These are phyloP conservation scores for Dispira parvispora DNA, from an alignment of 192 early-diverging fungal species.

Conservation along the genomic window DNA sequence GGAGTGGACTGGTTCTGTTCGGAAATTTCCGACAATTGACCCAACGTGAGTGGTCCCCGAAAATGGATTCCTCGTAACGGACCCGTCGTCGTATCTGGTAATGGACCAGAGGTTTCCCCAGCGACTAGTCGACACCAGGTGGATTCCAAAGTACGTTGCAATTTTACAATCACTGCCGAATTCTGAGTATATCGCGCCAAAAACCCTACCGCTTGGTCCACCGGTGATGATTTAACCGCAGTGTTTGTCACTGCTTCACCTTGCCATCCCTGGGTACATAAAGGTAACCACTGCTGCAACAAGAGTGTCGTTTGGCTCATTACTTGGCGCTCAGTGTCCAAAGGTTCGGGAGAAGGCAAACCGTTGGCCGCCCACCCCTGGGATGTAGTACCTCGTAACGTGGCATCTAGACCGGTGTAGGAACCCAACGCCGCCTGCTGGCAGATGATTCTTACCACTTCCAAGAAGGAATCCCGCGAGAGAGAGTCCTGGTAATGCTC, in stretches of 20 bases:
- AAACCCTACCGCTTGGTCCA: too few species aligned
- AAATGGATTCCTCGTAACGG: background rate
- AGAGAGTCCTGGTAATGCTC: slow-evolving; percentile 1
- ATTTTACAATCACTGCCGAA: too few species aligned
- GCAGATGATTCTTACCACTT: slow-evolving; percentile 7
- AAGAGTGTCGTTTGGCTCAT: too few species aligned
- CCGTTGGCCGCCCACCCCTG: too few species aligned
- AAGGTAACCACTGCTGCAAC: background rate
- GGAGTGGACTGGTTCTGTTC: background rate
- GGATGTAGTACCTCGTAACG: background rate
- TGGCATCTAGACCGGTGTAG: background rate
- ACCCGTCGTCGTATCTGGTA: too few species aligned
- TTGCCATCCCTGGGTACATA: background rate
- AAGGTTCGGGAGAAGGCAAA: too few species aligned
- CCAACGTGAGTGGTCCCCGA: background rate
- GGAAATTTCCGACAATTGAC: slow-evolving; percentile 5
- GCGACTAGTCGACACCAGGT: too few species aligned
- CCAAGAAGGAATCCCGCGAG: slow-evolving; percentile 4
- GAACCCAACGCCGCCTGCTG: slow-evolving; percentile 7
- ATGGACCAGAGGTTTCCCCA: too few species aligned
- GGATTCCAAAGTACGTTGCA: too few species aligned
- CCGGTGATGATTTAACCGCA: background rate
- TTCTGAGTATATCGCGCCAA: too few species aligned
- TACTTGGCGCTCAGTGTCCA: too few species aligned
- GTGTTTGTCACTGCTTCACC: background rate